Evolutionary conservation across 2,329 filamentous ascomycete genomes (phyloP), one percentile per base, ranked within the genome.

Genomic region (Anisogramma anomala): DNA sequence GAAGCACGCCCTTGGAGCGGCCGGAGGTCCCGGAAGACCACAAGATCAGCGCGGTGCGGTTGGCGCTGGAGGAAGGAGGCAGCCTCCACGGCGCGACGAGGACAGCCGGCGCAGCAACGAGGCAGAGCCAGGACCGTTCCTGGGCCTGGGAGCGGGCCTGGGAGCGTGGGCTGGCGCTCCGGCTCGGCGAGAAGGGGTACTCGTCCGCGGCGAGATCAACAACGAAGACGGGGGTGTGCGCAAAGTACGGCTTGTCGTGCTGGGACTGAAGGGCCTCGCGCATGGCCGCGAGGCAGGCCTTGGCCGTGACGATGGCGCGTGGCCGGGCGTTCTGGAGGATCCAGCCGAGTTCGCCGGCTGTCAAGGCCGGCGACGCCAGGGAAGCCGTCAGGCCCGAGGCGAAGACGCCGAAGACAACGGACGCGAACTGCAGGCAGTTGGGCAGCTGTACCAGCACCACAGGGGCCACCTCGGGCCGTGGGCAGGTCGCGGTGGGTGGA

Each of bases 1-100:
- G 75, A 52, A 82, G 71, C 1, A 86, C 82, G 27, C 82, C 82
- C 55, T 87, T 87, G 10, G 82, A 81, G 0, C 80, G 66, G 1
- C 83, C 83, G 0, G 83, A 87, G 0, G 79, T 84, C 10, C 82
- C 72, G 1, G 71, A 77, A 0, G 63, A 66, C 63, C 63, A 66
- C 38, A 66, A 56, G 35, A 66, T 63, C 1, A 66, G 50, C 30
- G 62, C 63, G 2, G 74, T 79, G 54, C 84, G 84, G 50, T 79
- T 46, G 67, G 65, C 10, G 59, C 59, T 20, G 62, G 53, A 44
- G 71, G 64, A 9, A 62, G 57, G 2, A 56, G 54, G 0, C 57
- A 60, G 14, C 50, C 25, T 41, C 26, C 41, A 44, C 4, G 45
- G 58, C 20, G 62, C 54, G 14, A 67, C 63, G 69, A 71, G 79